phyloP scores from a whole-genome alignment of 768 basidiomycete genomes.

The Leccinum imitatum region DNA sequence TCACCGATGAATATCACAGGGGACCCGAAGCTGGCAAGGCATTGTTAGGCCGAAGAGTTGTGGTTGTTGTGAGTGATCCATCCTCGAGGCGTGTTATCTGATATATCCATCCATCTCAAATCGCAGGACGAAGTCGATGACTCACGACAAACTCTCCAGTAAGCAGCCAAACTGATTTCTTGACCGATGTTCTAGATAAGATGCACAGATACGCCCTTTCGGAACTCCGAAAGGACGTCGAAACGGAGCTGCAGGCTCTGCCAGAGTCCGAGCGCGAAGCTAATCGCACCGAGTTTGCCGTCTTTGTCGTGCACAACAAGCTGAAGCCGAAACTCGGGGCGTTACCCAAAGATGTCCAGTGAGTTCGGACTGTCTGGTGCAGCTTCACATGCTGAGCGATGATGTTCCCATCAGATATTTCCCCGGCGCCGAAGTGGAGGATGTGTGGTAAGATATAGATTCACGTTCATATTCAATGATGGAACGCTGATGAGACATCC shows the following conservation, averaged over 20 bases:
- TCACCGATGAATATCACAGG: conserved; percentile 33
- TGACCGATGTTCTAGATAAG: conserved; percentile 2
- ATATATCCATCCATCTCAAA: conserved; percentile 4
- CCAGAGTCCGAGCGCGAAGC: conserved; percentile 76
- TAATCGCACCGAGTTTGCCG: conserved; percentile 76
- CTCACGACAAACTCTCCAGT: conserved; percentile 87
- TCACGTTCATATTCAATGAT: background rate
- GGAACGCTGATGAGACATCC: conserved; percentile 14
- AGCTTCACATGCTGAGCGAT: conserved; percentile 5
- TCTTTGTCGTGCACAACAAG: conserved; percentile 97
- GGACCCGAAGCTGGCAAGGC: conserved; percentile 65
- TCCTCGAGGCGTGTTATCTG: conserved; percentile 8
- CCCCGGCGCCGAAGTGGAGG: conserved; percentile 69
- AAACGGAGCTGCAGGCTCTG: conserved; percentile 57
- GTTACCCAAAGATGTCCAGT: conserved; percentile 68
- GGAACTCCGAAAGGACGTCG: conserved; percentile 90
- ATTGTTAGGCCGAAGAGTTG: conserved; percentile 74
- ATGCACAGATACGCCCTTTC: conserved; percentile 75
- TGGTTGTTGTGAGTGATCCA: conserved; percentile 69
- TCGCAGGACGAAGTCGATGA: conserved; percentile 84
- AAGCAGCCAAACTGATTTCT: conserved; percentile 26
- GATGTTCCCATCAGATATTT: conserved; percentile 57
- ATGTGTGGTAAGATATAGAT: conserved; percentile 61
- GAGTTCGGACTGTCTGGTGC: conserved; percentile 25
- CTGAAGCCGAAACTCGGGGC: conserved; percentile 79